phyloP scores from a whole-genome alignment of 1,284 basidiomycete genomes.

The Rhodotorula sp. region DNA sequence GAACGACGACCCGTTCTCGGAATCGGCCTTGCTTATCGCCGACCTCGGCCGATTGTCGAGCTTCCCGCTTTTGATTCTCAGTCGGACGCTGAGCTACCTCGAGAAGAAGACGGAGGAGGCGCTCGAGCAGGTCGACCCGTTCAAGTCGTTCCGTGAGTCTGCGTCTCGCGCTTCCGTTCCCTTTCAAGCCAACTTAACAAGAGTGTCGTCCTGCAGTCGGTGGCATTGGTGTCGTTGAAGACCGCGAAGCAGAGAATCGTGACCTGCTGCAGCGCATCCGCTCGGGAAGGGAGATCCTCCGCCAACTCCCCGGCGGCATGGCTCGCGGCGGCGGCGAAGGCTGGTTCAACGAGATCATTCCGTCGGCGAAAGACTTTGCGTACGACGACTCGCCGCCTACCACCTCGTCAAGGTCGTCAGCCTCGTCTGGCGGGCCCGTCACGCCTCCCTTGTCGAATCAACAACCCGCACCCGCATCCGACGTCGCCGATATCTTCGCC shows the following conservation, averaged over 20 bases:
- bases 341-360: conserved; percentile 29
- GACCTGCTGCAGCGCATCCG: conserved; percentile 28
- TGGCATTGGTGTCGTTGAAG: conserved; percentile 23
- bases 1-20: conserved; percentile 19
- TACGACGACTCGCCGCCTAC: background rate
- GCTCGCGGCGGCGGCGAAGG: conserved; percentile 34
- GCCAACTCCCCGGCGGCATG: conserved; percentile 29
- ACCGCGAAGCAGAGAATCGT: conserved; percentile 31
- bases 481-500: conserved; percentile 13
- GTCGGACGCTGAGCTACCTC: conserved; percentile 31
- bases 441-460: background rate
- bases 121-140: conserved; percentile 29
- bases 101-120: conserved; percentile 39
- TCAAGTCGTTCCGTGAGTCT: conserved; percentile 20
- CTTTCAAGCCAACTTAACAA: background rate
- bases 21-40: conserved; percentile 24
- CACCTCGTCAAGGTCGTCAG: background rate
- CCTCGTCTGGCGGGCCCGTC: background rate
- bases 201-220: conserved; percentile 1
- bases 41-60: conserved; percentile 21
- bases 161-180: background rate
- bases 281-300: conserved; percentile 20
- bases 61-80: conserved; percentile 35
- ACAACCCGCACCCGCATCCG: background rate
- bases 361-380: conserved; percentile 1